Evolutionary conservation across 2,329 filamentous ascomycete species (phyloP).

Genomic region (Bimuria novae-zelandiae): DNA sequence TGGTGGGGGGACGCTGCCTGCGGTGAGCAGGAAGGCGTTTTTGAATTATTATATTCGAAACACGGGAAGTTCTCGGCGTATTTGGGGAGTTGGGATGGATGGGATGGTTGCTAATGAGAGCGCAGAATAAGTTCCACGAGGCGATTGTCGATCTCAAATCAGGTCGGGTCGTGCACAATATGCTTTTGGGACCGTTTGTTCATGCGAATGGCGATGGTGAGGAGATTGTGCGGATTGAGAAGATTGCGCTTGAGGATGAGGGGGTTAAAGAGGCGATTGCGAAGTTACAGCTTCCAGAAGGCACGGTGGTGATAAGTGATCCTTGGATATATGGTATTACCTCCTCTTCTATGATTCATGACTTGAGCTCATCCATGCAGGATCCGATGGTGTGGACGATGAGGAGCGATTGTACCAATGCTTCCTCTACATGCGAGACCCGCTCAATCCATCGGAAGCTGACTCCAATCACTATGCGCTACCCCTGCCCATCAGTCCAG

Average conservation of each 20-base stretch:
- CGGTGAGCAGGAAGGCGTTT: conserved; percentile 58
- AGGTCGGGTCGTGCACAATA: conserved; percentile 59
- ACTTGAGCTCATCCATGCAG: conserved; percentile 11
- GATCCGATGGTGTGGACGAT: conserved; percentile 54
- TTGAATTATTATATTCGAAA: conserved; percentile 64
- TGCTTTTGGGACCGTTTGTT: conserved; percentile 61
- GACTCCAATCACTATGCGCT: conserved; percentile 73
- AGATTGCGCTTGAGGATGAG: conserved; percentile 59
- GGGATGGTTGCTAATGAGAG: too few relatives aligned
- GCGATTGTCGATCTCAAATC: conserved; percentile 60
- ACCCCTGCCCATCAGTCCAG: conserved; percentile 69
- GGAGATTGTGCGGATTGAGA: conserved; percentile 64
- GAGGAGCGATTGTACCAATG: conserved; percentile 62
- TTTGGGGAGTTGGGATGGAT: too few relatives aligned
- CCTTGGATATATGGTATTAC: conserved; percentile 70
- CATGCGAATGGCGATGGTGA: conserved; percentile 64
- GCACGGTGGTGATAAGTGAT: conserved; percentile 61
- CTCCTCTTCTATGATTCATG: not conserved
- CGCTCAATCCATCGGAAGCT: conserved; percentile 60
- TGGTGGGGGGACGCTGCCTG: conserved; percentile 55
- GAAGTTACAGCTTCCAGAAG: conserved; percentile 63
- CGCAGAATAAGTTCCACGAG: conserved; percentile 66
- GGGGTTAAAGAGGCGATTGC: conserved; percentile 62
- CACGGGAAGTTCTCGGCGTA: conserved; percentile 54
- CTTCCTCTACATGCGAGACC: conserved; percentile 70